Percentiles rank a stretch among this genome's conserved stretches.
phyloP scores from a whole-genome alignment of 345 rosid genomes.

The Tarenaya hassleriana region DNA sequence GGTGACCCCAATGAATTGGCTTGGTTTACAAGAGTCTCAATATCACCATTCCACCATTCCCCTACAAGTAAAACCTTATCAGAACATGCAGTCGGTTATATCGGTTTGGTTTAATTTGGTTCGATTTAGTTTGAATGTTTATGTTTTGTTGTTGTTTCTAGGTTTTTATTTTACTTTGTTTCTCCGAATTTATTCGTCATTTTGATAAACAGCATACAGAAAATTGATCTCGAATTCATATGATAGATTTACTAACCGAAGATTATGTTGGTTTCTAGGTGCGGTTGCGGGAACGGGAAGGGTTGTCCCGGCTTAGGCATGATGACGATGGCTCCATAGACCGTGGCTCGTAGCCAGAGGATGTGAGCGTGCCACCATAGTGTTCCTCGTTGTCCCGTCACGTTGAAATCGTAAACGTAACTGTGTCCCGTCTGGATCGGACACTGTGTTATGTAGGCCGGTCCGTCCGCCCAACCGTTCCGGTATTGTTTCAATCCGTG shows the following conservation, averaged over 20 bases:
- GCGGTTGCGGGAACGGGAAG: constrained; percentile 56
- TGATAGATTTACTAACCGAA: constrained; percentile 42
- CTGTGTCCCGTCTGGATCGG: constrained; percentile 52
- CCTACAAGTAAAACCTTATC: constrained; percentile 21
- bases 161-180: too few species aligned
- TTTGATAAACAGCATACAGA: too few species aligned
- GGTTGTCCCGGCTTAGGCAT: constrained; percentile 60
- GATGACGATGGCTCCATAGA: constrained; percentile 60
- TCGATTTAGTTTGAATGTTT: too few species aligned
- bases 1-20: constrained; percentile 52
- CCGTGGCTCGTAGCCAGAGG: constrained; percentile 59
- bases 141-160: too few species aligned
- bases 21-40: constrained; percentile 45
- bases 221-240: too few species aligned
- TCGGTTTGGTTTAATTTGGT: too few species aligned
- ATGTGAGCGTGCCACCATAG: constrained; percentile 73
- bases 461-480: constrained; percentile 79
- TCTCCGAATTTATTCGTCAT: too few species aligned
- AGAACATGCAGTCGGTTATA: too few species aligned
- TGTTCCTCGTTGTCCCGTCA: constrained; percentile 67
- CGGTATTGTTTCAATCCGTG: constrained; percentile 58
- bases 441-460: constrained; percentile 66
- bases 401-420: constrained; percentile 46
- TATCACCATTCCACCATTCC: constrained; percentile 75
- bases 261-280: constrained; percentile 42